Base-by-base conservation (phyloP, 164 flowering plant species). In the Dillenia suffruticosa region DNA sequence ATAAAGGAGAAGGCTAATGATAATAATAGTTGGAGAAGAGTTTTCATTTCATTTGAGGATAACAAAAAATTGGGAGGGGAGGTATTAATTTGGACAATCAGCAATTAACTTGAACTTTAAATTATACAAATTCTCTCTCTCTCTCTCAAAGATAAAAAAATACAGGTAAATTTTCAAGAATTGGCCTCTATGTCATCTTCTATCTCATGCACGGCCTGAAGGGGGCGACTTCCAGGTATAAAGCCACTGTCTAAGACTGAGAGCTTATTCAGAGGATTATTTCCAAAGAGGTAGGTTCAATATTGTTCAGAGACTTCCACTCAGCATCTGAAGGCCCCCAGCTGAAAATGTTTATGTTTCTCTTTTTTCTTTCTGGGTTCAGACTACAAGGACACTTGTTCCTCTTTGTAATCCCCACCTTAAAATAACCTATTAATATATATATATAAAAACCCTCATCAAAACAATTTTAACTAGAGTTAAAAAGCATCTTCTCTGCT, bases 381-480 rank as follows among this genome's bases (percentile, higher is more conserved):
- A 84, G 60, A 67, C 92, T 86, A 57, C 87, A 84, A 11, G 83
- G 13, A 84, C 89, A 67, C 89, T 77, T 47, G 85, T 83, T 59
- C 91, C 91, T 72, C 88, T 75, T 65, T 84, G 88, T 50, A 86
- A 65, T 60, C 91, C 91, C 91, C 91, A 86, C 12, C 82, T 78
- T 62, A 86, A 66, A 76, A 84, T 77, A 19, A 82, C 76, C 88
- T 86, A 44, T 56, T 66, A 45, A 4, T 1, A 19, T 1, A 19
- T 19, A 1, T 19, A 19, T 19, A 62, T 8, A 9, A 16, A 5
- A 53, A 60, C 14, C 22, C 19, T 10, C 40, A 5, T 32, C 40
- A 32, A 5, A 6, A 32, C 40, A 32, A 32, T 32, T 32, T 26
- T 26, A 26, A 26, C 5, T 5, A 32, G 5, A 26, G 40, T 32